A percentile compares a stretch with the other conserved stretches of the same genome.
phyloP scores from a whole-genome alignment of 2,329 filamentous ascomycete genomes.

The Tolypocladium tropicale region DNA sequence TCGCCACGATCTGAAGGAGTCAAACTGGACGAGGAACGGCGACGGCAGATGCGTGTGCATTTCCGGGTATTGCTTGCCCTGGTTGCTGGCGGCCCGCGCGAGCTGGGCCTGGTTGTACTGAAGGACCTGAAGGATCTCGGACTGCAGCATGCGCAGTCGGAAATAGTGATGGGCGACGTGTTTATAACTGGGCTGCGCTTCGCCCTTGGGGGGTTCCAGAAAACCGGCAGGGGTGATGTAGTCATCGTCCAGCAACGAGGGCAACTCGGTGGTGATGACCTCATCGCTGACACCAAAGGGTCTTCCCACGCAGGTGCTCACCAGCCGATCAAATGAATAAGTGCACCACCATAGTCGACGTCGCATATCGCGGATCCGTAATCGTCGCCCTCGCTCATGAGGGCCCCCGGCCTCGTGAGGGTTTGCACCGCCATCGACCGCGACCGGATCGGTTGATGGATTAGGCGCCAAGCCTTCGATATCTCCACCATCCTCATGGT shows the following conservation, averaged over 20 bases:
- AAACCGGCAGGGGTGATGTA: slow-evolving; percentile 79
- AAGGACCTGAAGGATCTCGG: slow-evolving; percentile 87
- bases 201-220: slow-evolving; percentile 44
- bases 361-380: slow-evolving; percentile 80
- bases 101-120: slow-evolving; percentile 85
- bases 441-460: slow-evolving; percentile 18
- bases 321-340: slow-evolving; percentile 88
- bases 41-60: slow-evolving; percentile 74
- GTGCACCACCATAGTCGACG: slow-evolving; percentile 94
- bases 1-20: slow-evolving; percentile 81
- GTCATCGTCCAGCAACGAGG: slow-evolving; percentile 76
- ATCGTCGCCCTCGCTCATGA: slow-evolving; percentile 53
- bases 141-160: slow-evolving; percentile 77
- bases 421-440: slow-evolving; percentile 19
- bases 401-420: slow-evolving; percentile 22
- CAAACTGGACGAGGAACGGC: slow-evolving; percentile 74
- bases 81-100: slow-evolving; percentile 54
- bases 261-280: slow-evolving; percentile 91
- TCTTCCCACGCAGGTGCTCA: slow-evolving; percentile 85
- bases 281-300: slow-evolving; percentile 95
- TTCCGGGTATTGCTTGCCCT: slow-evolving; percentile 56
- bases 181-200: slow-evolving; percentile 70
- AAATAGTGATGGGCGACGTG: slow-evolving; percentile 88
- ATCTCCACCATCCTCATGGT: slow-evolving; percentile 78
- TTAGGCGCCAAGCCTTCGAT: slow-evolving; percentile 48